Evolutionary conservation across 2,329 filamentous ascomycete genomes (phyloP).

Genomic region (Microdochium trichocladiopsis): DNA sequence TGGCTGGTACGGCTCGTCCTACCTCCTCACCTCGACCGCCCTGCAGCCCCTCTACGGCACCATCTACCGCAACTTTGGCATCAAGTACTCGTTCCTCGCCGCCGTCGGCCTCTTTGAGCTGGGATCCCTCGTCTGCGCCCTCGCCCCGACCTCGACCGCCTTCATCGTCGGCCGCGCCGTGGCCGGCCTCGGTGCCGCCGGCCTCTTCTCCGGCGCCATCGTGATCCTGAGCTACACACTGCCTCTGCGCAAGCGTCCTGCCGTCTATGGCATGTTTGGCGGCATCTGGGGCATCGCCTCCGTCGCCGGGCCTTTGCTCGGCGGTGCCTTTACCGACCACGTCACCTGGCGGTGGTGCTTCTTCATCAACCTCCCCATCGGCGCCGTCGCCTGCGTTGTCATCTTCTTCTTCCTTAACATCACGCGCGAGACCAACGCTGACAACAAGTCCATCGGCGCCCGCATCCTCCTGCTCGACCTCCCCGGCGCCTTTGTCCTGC

Average conservation of each 20-base stretch:
- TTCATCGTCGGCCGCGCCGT: conserved; percentile 1
- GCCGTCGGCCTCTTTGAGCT: not conserved
- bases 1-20: conserved; percentile 1
- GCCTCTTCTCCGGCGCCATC: conserved; percentile 1
- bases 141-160: not conserved
- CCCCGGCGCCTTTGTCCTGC: conserved; percentile 38
- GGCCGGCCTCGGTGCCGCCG: not conserved
- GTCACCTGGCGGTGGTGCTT: not conserved
- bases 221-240: not conserved
- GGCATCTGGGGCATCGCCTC: conserved; percentile 1
- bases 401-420: conserved; percentile 39
- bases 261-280: not conserved
- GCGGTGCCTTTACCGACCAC: not conserved
- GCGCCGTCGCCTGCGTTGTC: conserved; percentile 37
- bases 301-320: not conserved
- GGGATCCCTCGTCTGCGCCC: not conserved
- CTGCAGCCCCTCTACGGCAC: conserved; percentile 1
- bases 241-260: not conserved
- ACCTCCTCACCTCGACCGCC: not conserved
- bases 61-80: not conserved
- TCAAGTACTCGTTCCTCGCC: not conserved
- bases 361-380: conserved; percentile 28
- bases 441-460: conserved; percentile 21
- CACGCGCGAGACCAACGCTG: conserved; percentile 23
- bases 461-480: conserved; percentile 41